These are phyloP conservation scores for Epichloe elymi DNA, from an alignment of 2,329 filamentous ascomycete species.

Conservation along the genomic window DNA sequence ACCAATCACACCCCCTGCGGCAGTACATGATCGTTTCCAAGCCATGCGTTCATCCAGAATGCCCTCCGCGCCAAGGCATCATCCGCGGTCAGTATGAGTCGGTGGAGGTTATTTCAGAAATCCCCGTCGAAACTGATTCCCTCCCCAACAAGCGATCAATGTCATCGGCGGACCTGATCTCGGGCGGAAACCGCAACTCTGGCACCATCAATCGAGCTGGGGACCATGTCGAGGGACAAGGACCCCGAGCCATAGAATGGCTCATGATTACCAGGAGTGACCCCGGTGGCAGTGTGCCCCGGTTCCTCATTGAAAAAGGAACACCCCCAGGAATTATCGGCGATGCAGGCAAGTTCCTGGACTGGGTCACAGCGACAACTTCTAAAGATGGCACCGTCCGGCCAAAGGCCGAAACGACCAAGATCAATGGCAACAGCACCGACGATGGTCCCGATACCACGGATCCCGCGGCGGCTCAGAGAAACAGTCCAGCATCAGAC, in stretches of 20 bases:
- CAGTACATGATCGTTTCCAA: constrained; percentile 83
- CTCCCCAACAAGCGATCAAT: constrained; percentile 17
- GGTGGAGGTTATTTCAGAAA: constrained; percentile 79
- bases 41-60: constrained; percentile 65
- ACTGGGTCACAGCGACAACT: constrained; percentile 47
- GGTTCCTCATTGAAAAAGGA: constrained; percentile 83
- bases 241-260: constrained; percentile 53
- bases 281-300: constrained; percentile 74
- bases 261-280: constrained; percentile 86
- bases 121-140: constrained; percentile 41
- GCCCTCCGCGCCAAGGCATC: constrained; percentile 55
- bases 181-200: constrained; percentile 15
- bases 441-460: not conserved
- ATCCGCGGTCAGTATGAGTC: constrained; percentile 83
- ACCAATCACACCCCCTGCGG: constrained; percentile 25
- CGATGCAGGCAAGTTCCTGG: constrained; percentile 69
- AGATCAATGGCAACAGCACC: not conserved
- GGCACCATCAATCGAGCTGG: constrained; percentile 8
- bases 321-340: constrained; percentile 74
- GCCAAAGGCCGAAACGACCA: not conserved
- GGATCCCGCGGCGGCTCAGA: not conserved
- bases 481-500: not conserved
- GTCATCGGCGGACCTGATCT: constrained; percentile 19
- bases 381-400: constrained; percentile 11
- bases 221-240: constrained; percentile 23